Evolutionary conservation across 306 rosid genomes (phyloP), one percentile per base, ranked within the genome.

Genomic region (Glycyrrhiza uralensis): DNA sequence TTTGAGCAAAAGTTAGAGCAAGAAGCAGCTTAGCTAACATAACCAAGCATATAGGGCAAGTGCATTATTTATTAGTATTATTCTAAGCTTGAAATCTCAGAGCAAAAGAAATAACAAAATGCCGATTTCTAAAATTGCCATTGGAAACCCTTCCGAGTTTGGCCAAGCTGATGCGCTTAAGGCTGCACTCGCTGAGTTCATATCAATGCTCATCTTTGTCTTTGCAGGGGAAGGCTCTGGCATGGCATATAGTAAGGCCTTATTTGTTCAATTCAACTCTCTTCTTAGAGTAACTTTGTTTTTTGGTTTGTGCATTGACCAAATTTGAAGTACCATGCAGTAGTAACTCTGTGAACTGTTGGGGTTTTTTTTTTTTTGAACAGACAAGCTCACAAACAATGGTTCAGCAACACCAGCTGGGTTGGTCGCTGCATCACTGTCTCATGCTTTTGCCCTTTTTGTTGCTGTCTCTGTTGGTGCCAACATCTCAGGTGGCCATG

Each of bases 171-270:
- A 81, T 51, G 74, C 88, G 6, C 82, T 84, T 7, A 90, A 76
- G 58, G 93, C 92, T 22, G 93, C 88, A 9, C 80, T 88, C 0
- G 93, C 91, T 11, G 93, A 90, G 90, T 90, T 90, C 62, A 82
- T 90, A 67, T 88, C 91, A 22, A 71, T 80, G 78, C 93, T 90
- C 44, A 90, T 90, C 60, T 87, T 90, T 59, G 93, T 90, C 45
- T 90, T 90, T 58, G 96, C 96, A 6, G 90, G 92, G 2, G 88
- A 87, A 65, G 97, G 97, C 72, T 85, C 89, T 5, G 94, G 94
- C 69, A 77, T 86, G 82, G 94, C 94, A 14, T 91, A 69, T 72
- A 83, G 97, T 90, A 84, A 69, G 90, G 4, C 51, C 19, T 58
- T 14, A 19, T 49, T 20, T 12, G 44, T 36, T n/a, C n/a, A n/a